Percentiles rank a stretch among this genome's conserved stretches.
phyloP scores from a whole-genome alignment of 345 rosid species.

The Fremontodendron californicum region DNA sequence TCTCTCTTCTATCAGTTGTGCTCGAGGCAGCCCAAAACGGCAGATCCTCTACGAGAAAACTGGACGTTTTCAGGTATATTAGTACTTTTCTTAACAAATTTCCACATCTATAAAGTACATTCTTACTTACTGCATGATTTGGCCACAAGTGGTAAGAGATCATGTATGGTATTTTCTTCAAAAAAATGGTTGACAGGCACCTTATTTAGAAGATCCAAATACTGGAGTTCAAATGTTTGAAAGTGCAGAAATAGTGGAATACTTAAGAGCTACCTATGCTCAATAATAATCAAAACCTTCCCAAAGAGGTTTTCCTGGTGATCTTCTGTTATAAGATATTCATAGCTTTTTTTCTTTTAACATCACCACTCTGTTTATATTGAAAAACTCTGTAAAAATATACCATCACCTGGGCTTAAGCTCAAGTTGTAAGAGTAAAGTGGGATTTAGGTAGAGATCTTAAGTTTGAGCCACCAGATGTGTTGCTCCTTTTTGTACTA shows the following conservation, averaged over 20 bases:
- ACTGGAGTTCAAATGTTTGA: conserved; percentile 89
- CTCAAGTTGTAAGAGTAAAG: too few relatives aligned
- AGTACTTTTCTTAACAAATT: neutral
- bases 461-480: too few relatives aligned
- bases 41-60: conserved; percentile 53
- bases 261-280: conserved; percentile 76
- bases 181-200: conserved; percentile 49
- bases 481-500: too few relatives aligned
- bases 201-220: conserved; percentile 86
- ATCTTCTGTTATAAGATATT: neutral
- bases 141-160: neutral
- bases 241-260: conserved; percentile 88
- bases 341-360: too few relatives aligned
- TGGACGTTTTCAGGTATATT: conserved; percentile 74
- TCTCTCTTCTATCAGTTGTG: conserved; percentile 49
- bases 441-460: too few relatives aligned
- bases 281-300: conserved; percentile 21
- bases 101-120: neutral
- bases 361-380: too few relatives aligned
- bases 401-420: too few relatives aligned
- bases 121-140: neutral
- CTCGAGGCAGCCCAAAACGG: conserved; percentile 85
- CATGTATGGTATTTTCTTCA: neutral
- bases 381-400: too few relatives aligned
- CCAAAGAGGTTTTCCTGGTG: neutral